Evolutionary conservation across 352 stramenopile genomes (phyloP).

Genomic region (Pythium aphanidermatum): DNA sequence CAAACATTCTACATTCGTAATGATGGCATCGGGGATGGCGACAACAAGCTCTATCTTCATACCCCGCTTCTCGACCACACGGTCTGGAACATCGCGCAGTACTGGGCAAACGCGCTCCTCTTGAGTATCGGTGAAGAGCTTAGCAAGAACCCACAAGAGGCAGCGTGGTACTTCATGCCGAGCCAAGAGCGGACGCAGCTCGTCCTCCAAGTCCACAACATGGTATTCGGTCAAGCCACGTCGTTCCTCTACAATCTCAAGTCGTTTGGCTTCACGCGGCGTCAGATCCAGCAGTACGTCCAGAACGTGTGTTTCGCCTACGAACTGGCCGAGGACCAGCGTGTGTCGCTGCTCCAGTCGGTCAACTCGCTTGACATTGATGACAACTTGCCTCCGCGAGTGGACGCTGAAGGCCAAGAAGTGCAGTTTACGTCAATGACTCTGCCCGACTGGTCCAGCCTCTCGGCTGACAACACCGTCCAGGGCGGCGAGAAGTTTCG

Average conservation of each 20-base stretch:
- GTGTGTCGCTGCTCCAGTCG: constrained; percentile 55
- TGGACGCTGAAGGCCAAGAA: constrained; percentile 18
- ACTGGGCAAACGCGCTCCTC: constrained; percentile 69
- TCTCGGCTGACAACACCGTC: constrained; percentile 19
- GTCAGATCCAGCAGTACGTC: constrained; percentile 67
- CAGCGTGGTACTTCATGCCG: constrained; percentile 60
- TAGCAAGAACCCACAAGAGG: constrained; percentile 56
- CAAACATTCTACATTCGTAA: constrained; percentile 69
- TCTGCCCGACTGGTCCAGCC: constrained; percentile 54
- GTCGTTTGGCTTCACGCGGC: constrained; percentile 57
- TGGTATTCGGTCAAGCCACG: constrained; percentile 68
- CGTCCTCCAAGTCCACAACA: constrained; percentile 69
- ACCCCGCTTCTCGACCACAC: constrained; percentile 41
- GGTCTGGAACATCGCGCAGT: constrained; percentile 60
- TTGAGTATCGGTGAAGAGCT: constrained; percentile 74
- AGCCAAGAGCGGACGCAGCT: constrained; percentile 55
- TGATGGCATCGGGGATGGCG: not conserved
- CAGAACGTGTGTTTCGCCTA: constrained; percentile 76
- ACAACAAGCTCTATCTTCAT: constrained; percentile 53
- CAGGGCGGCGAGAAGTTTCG: constrained; percentile 25
- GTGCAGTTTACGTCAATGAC: constrained; percentile 63
- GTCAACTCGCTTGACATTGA: constrained; percentile 35
- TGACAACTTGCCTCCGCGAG: constrained; percentile 9
- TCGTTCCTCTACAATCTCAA: constrained; percentile 75
- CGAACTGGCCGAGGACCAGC: constrained; percentile 73